phyloP scores from a whole-genome alignment of 148 eudicot species.

The Camellia lanceoleosa region DNA sequence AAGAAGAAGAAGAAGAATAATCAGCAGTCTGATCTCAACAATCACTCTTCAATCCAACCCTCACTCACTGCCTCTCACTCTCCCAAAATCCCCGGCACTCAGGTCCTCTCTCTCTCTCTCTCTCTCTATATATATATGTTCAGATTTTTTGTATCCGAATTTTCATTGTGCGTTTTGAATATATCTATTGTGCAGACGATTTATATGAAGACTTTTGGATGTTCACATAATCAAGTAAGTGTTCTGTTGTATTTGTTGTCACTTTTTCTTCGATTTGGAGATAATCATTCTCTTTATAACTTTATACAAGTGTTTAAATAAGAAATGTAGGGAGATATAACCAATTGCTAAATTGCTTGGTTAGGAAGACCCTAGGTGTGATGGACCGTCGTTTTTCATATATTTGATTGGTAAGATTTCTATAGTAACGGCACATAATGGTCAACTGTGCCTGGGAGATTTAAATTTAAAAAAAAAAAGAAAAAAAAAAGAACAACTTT shows the following conservation, averaged over 20 bases:
- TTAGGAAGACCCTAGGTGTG: not conserved
- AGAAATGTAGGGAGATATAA: not conserved
- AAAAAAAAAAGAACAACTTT: too few relatives aligned
- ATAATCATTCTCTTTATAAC: not conserved
- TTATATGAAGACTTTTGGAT: conserved; percentile 88
- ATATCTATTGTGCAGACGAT: conserved; percentile 55
- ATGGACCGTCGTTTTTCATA: not conserved
- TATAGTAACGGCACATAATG: not conserved
- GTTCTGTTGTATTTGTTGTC: not conserved
- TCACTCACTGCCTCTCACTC: conserved; percentile 38
- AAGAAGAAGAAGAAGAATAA: conserved; percentile 40
- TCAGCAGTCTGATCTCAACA: conserved; percentile 16
- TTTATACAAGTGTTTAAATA: not conserved
- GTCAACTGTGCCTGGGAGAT: too few relatives aligned
- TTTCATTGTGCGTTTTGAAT: not conserved
- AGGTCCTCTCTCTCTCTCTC: conserved; percentile 41
- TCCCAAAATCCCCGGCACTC: conserved; percentile 83
- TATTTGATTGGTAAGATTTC: too few relatives aligned
- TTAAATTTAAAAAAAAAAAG: too few relatives aligned
- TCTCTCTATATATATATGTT: not conserved
- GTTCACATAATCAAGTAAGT: conserved; percentile 91
- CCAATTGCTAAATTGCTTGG: not conserved
- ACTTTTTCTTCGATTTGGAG: not conserved
- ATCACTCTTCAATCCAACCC: conserved; percentile 32
- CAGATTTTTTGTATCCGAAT: not conserved